Conservation (phyloP, 352 stramenopile genomes). For the Lagenidium giganteum region DNA sequence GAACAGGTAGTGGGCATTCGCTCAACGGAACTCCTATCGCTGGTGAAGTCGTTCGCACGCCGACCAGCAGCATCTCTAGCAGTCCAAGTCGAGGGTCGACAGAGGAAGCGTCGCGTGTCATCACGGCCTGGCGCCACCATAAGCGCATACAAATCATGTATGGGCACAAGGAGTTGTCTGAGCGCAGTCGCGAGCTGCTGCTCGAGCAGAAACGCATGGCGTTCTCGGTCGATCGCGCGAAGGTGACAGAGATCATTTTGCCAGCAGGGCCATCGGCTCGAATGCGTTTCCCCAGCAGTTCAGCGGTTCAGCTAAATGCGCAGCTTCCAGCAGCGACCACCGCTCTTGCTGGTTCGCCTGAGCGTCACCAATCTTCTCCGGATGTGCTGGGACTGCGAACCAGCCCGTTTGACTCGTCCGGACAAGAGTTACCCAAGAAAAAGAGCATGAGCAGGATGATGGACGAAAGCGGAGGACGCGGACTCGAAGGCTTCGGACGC, state of each 20-base stretch:
- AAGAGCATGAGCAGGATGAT: constrained; percentile 34
- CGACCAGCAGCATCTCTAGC: constrained; percentile 6
- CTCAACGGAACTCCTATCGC: constrained; percentile 27
- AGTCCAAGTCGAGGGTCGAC: constrained; percentile 55
- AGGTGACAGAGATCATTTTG: constrained; percentile 83
- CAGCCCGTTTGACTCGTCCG: constrained; percentile 9
- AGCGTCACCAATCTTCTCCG: constrained; percentile 25
- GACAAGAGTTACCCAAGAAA: constrained; percentile 37
- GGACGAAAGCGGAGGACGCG: constrained; percentile 24
- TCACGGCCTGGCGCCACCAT: constrained; percentile 79
- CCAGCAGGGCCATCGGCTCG: constrained; percentile 35
- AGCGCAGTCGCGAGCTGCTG: constrained; percentile 68
- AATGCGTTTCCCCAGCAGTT: constrained; percentile 1
- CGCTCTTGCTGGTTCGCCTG: background rate
- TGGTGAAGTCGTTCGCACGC: constrained; percentile 10
- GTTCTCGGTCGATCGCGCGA: constrained; percentile 77
- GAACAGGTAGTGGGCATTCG: constrained; percentile 42
- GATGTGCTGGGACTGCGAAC: constrained; percentile 27
- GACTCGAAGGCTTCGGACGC: constrained; percentile 49
- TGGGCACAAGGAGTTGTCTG: constrained; percentile 81
- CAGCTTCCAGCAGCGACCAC: background rate
- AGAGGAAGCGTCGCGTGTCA: constrained; percentile 75
- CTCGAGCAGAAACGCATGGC: constrained; percentile 86
- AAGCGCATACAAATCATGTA: constrained; percentile 86
- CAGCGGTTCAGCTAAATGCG: background rate